Evolutionary conservation across 257 asterid species (phyloP), one percentile per base, ranked within the genome.

Genomic region (Petrea volubilis): DNA sequence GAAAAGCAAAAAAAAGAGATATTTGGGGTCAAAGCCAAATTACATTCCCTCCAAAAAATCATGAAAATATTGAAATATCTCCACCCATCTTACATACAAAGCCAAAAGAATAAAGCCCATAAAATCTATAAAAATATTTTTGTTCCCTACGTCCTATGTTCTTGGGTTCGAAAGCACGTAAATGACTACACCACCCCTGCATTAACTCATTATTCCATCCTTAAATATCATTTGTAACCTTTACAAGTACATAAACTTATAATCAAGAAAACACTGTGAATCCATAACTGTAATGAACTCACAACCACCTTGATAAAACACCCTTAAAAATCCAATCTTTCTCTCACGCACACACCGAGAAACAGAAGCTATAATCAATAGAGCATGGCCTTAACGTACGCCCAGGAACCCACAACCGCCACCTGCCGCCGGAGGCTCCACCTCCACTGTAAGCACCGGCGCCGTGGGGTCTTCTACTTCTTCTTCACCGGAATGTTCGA

Each of bases 351-450:
- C 68, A 1, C 11, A 53, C 66, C 7, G n/a, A 15, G 70, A 24
- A 17, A 5, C 7, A 17, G 21, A 17, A 7, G 33, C 4, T 15
- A 14, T 28, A 70, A 34, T 59, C 66, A 63, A 23, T 47, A 70
- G 67, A 81, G 81, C 86, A 85, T 85, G 90, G 90, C 86, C 66
- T 72, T 75, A 58, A 82, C 77, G 72, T 84, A 77, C 81, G 52
- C 80, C 25, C 64, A 79, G 0, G 87, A 85, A 14, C 76, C 84
- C 53, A 64, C 84, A 60, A 50, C 83, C 82, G 10, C 71, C 58
- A 59, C 71, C 25, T 66, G 74, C 74, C 87, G 87, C 58, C 87
- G 88, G 61, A 71, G 73, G 77, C 72, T 79, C 14, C 79, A 81
- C 76, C 74, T 80, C 53, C 80, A 78, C 77, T 74, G 81, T 68